Evolutionary conservation across 148 eudicot species (phyloP).

Genomic region (Salicornia ramosissima): DNA sequence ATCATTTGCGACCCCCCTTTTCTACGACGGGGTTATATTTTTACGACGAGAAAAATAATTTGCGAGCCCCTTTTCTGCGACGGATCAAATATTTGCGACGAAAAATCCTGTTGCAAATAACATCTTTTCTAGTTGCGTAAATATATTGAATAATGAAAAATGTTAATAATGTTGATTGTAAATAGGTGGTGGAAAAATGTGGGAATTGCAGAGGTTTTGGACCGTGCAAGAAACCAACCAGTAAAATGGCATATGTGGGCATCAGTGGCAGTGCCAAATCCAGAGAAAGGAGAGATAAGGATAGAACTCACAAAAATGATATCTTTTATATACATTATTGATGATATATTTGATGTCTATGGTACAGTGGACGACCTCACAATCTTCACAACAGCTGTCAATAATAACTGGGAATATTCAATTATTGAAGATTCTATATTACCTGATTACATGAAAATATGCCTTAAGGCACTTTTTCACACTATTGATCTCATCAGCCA

Average conservation of each 20-base stretch:
- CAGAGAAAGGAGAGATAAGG: slow-evolving; percentile 32
- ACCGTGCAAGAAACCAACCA: slow-evolving; percentile 52
- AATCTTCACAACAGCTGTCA: slow-evolving; percentile 53
- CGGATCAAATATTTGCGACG: too few relatives aligned
- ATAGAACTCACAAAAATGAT: slow-evolving; percentile 54
- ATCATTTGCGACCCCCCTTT: too few relatives aligned
- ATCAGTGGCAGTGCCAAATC: slow-evolving; percentile 37
- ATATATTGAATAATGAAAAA: too few relatives aligned
- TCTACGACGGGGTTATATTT: too few relatives aligned
- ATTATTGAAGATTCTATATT: slow-evolving; percentile 21
- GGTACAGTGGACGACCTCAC: slow-evolving; percentile 48
- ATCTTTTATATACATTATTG: slow-evolving; percentile 58
- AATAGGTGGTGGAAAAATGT: slow-evolving; percentile 64
- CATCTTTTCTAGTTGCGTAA: too few relatives aligned
- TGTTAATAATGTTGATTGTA: too few relatives aligned
- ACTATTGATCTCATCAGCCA: slow-evolving; percentile 35
- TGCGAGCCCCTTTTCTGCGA: too few relatives aligned
- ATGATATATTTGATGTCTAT: slow-evolving; percentile 64
- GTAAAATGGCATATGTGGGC: slow-evolving; percentile 77
- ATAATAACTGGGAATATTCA: slow-evolving; percentile 45
- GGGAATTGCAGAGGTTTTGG: slow-evolving; percentile 36
- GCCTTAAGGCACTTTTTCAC: slow-evolving; percentile 43
- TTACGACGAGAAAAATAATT: too few relatives aligned
- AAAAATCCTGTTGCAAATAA: too few relatives aligned
- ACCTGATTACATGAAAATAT: slow-evolving; percentile 51